These are phyloP conservation scores for Podaxis sp. DNA, from an alignment of 768 basidiomycete genomes.

Conservation along the genomic window DNA sequence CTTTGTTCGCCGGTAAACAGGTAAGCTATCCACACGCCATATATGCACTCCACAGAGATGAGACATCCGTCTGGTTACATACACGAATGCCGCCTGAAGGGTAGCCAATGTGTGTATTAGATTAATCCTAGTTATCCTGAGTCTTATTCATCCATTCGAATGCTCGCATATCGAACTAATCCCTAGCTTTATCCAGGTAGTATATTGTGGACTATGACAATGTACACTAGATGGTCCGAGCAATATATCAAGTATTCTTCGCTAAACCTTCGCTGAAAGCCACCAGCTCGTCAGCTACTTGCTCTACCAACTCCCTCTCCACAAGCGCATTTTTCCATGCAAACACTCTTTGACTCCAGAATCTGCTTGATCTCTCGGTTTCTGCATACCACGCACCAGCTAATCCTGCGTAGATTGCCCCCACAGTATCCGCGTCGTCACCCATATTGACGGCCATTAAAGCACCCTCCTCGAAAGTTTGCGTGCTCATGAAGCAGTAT, in stretches of 20 bases:
- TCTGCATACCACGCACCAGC: conserved; percentile 43
- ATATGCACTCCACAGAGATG: not conserved
- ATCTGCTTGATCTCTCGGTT: conserved; percentile 22
- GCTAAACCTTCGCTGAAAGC: conserved; percentile 17
- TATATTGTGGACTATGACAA: not conserved
- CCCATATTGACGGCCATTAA: conserved; percentile 45
- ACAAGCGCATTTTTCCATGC: conserved; percentile 35
- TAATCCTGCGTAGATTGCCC: conserved; percentile 45
- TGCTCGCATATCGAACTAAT: not conserved
- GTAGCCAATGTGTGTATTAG: conserved; percentile 9
- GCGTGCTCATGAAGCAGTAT: conserved; percentile 45
- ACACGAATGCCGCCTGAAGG: conserved; percentile 8
- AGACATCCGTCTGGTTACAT: not conserved
- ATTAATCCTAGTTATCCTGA: conserved; percentile 18
- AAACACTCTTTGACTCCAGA: conserved; percentile 38
- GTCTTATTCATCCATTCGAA: not conserved
- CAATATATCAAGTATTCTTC: not conserved
- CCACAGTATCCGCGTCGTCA: conserved; percentile 45
- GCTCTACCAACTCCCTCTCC: conserved; percentile 33
- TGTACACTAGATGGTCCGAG: not conserved
- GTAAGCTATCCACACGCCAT: not conserved
- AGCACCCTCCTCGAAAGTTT: conserved; percentile 44
- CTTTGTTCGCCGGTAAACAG: not conserved
- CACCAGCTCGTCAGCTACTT: conserved; percentile 36
- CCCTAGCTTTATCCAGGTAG: not conserved